Base-by-base conservation (phyloP, 495 filamentous ascomycete genomes). In the Aspergillus mulundensis region DNA sequence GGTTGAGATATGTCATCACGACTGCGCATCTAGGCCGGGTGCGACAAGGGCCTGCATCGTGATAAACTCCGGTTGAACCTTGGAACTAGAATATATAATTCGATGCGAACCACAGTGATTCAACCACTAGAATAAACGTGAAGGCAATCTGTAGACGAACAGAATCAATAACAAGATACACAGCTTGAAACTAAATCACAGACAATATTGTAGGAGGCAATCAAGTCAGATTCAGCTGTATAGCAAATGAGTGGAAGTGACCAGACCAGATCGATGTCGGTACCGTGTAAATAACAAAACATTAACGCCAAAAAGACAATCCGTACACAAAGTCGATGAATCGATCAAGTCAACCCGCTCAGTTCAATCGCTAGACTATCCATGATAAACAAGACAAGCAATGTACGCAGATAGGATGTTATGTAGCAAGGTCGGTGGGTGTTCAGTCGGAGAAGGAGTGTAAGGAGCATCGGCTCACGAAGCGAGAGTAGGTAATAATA, bases 321-420 rank as follows among this genome's bases (percentile, higher is more conserved):
- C 41, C 20, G 24, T 25, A 57, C 18, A 43, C 45, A 23, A 47
- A 59, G 41, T 48, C 21, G 50, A 55, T 42, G 49, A 57, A 44
- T 55, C 52, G 38, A 55, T 56, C 44, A 49, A 53, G 57, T 57
- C 60, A 63, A 63, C 57, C 64, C 66, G 66, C 66, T 68, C 53
- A 68, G 56, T 62, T 68, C 62, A 64, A 64, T 65, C 62, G 66
- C 66, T 68, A 65, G 58, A 68, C 60, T 65, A 68, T 63, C 60
- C 62, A 63, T 61, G 56, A 62, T 65, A 59, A 61, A 60, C 54
- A 51, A 50, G 48, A 56, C 54, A 58, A 55, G 60, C 40, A 58
- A 53, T 40, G 47, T 53, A 58, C 50, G 48, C 36, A 50, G 48
- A 19, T 15, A 46, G 21, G 43, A 46, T 46, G 43, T 46, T 23